phyloP scores from a whole-genome alignment of 495 filamentous ascomycete genomes.

The Hyaloscypha variabilis region DNA sequence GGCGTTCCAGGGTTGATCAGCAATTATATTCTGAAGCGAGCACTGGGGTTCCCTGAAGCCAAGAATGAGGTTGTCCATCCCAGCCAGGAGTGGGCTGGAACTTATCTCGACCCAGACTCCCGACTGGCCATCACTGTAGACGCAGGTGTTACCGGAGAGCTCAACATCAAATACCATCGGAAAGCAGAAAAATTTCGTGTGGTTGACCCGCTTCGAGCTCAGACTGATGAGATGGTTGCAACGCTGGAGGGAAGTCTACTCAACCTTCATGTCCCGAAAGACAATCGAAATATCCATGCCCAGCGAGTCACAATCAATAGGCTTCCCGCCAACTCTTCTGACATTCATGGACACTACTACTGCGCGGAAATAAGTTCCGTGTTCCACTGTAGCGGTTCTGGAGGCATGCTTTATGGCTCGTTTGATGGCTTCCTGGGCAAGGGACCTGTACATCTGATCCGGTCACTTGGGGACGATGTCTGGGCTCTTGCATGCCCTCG shows the following conservation, averaged over 20 bases:
- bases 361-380: background rate
- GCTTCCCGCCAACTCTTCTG: background rate
- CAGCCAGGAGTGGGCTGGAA: background rate
- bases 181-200: background rate
- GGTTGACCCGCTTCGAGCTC: background rate
- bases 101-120: background rate
- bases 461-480: background rate
- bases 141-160: background rate
- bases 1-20: background rate
- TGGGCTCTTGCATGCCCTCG: background rate
- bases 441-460: background rate
- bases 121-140: background rate
- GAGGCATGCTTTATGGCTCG: background rate
- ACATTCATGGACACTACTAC: background rate
- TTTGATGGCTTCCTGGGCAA: background rate
- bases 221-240: background rate
- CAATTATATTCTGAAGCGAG: background rate
- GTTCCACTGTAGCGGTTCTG: background rate
- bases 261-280: background rate
- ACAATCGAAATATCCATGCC: background rate
- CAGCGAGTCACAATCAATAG: background rate
- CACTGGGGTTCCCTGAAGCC: background rate
- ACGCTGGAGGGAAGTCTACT: background rate
- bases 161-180: background rate
- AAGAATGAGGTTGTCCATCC: background rate